Evolutionary conservation across 495 filamentous ascomycete species (phyloP), one percentile per base, ranked within the genome.

Genomic region (Hypomontagnella submonticulosa): DNA sequence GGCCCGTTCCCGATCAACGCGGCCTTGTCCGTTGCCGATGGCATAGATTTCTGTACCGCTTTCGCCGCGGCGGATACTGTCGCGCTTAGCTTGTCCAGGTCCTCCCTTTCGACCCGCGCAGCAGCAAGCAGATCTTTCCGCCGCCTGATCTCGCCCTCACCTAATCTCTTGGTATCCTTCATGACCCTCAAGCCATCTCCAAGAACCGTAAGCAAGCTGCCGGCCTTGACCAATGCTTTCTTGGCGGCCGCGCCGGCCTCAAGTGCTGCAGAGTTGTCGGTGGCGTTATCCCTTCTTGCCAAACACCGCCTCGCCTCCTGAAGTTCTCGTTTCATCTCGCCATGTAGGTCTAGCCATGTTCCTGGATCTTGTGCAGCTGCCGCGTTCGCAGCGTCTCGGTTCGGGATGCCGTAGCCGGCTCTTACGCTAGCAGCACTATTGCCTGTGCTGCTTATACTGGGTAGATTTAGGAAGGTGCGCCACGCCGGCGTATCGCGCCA

Each of bases 401-500:
- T 62, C 53, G 79, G 67, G 68, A 77, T 71, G 42, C 72, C 74
- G 20, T 77, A 77, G 18, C 75, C 76, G n/a, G 82, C 78, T 16
- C 82, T 78, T 10, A 83, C 73, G 48, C 78, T 81, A 19, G 79
- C 80, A 2, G 79, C 80, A 20, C 78, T 74, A 48, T 81, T 77
- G 8, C 73, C 73, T 12, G 80, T 76, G 9, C 80, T 80, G 62
- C 78, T 83, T 30, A 61, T 69, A 11, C 74, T 70, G 10, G 92
- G 93, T 0, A 98, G 84, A 63, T 91, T 93, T 30, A 99, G 78
- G 71, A 99, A 99, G 0, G 88, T 82, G 34, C 92, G 85, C 92
- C 93, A 99, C 32, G 86, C 89, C 18, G 85, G 80, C 2, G 89
- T 91, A 71, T 87, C 88, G n/a, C 94, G 87, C 95, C 95, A 99